Evolutionary conservation across 2,329 filamentous ascomycete genomes (phyloP), one percentile per base, ranked within the genome.

Genomic region (Fusarium drepaniforme): DNA sequence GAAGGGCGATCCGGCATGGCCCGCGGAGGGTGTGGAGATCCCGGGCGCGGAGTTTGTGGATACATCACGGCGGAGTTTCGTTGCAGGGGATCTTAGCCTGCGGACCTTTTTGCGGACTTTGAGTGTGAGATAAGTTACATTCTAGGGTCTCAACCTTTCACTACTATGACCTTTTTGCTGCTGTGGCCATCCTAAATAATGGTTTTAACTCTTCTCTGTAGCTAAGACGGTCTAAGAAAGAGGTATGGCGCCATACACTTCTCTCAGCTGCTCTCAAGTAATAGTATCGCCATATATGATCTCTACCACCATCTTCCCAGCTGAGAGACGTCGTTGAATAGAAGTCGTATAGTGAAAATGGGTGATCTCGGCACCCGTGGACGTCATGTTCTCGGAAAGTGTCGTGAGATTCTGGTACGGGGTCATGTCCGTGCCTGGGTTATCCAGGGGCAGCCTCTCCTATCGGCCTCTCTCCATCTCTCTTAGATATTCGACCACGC

Each of bases 221-320:
- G 4, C 12, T 3, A 33, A 35, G n/a, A 6, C 28, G 7, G 16
- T 46, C 65, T 72, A 73, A 44, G 44, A 67, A 44, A 77, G 69
- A 12, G 63, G 65, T 67, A 75, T 73, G 13, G 37, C 56, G 3
- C 75, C 76, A 46, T 77, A 73, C 33, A 78, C 68, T 37, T 77
- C 71, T 33, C 42, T 77, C 40, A 80, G 56, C 46, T 79, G 78
- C 37, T 77, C 73, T 76, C 76, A 80, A 59, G 68, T 77, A 30
- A 79, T 38, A 44, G 16, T 60, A 12, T 42, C 3, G 1, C 38
- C 8, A 42, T 42, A n/a, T 5, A 13, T 21, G 40, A 40, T 11
- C 38, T n/a, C 18, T 2, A 8, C 38, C 5, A 40, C 18, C 18
- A 5, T 18, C 38, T 40, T 40, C 18, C 38, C 4, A 4, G 38